Conservation (phyloP, 116 monocot species). For the Trichopus zeylanicus region DNA sequence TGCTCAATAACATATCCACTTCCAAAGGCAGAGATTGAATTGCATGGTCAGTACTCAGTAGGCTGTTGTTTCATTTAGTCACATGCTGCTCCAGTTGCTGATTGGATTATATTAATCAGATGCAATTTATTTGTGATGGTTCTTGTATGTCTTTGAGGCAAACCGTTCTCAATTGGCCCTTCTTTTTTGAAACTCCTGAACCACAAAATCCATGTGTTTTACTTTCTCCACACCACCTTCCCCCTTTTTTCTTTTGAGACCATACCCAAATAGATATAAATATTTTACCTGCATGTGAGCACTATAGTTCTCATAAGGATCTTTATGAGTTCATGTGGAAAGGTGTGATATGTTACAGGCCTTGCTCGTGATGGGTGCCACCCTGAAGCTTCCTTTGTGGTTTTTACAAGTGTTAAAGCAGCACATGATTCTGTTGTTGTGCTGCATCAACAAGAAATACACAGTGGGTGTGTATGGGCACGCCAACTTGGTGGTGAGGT, state of each 20-base stretch:
- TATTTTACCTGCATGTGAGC: no score
- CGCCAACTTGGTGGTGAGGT: conserved; percentile 99
- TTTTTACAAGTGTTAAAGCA: conserved; percentile 72
- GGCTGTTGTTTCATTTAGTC: neutral
- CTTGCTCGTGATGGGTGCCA: conserved; percentile 93
- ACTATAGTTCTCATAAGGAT: neutral
- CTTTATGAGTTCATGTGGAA: no score
- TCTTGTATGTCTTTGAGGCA: no score
- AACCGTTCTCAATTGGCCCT: no score
- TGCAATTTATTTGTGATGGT: no score
- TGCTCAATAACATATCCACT: conserved; percentile 63
- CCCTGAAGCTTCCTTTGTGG: conserved; percentile 62
- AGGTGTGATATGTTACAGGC: conserved; percentile 29
- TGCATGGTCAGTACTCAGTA: conserved; percentile 77
- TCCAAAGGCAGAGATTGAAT: conserved; percentile 67
- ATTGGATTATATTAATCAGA: no score
- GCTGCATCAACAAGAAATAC: conserved; percentile 77
- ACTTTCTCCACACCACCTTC: neutral
- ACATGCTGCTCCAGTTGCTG: no score
- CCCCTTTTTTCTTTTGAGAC: neutral
- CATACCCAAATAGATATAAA: no score
- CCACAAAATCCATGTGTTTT: no score
- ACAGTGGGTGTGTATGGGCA: conserved; percentile 70
- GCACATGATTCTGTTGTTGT: conserved; percentile 53
- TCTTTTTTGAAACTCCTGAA: no score